A percentile compares a stretch with the other conserved stretches of the same genome.
phyloP scores from a whole-genome alignment of 2,329 filamentous ascomycete genomes.

The Scedosporium dehoogii region DNA sequence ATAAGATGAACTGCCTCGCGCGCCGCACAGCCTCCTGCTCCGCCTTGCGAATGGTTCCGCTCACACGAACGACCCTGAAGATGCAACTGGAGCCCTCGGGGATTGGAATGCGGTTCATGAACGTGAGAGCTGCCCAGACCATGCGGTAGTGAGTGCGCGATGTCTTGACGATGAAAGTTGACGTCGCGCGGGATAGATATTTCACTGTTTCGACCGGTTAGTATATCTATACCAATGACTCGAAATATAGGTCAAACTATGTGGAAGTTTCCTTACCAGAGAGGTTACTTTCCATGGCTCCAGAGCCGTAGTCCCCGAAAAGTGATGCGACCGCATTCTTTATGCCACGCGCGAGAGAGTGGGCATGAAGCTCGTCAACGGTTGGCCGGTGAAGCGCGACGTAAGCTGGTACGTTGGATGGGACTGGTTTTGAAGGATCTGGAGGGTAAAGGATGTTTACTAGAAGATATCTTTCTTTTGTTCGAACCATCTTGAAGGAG shows the following conservation, averaged over 20 bases:
- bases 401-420: slow-evolving; percentile 41
- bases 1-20: slow-evolving; percentile 61
- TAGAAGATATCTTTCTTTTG: slow-evolving; percentile 94
- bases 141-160: slow-evolving; percentile 74
- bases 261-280: slow-evolving; percentile 38
- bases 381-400: slow-evolving; percentile 74
- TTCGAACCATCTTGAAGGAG: slow-evolving; percentile 64
- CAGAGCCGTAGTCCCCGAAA: slow-evolving; percentile 84
- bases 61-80: slow-evolving; percentile 76
- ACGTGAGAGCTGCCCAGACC: slow-evolving; percentile 81
- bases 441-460: slow-evolving; percentile 84
- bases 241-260: not conserved
- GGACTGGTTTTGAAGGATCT: slow-evolving; percentile 25
- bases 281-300: slow-evolving; percentile 59
- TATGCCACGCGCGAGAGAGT: slow-evolving; percentile 58
- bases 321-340: slow-evolving; percentile 59
- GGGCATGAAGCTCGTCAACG: slow-evolving; percentile 57
- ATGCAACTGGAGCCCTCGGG: slow-evolving; percentile 57
- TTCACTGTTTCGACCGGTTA: slow-evolving; percentile 53
- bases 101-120: slow-evolving; percentile 60
- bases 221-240: not conserved
- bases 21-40: slow-evolving; percentile 82
- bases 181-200: slow-evolving; percentile 86
- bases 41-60: slow-evolving; percentile 84
- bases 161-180: slow-evolving; percentile 82